Evolutionary conservation across 345 rosid genomes (phyloP).

Genomic region (Citrus reticulata): DNA sequence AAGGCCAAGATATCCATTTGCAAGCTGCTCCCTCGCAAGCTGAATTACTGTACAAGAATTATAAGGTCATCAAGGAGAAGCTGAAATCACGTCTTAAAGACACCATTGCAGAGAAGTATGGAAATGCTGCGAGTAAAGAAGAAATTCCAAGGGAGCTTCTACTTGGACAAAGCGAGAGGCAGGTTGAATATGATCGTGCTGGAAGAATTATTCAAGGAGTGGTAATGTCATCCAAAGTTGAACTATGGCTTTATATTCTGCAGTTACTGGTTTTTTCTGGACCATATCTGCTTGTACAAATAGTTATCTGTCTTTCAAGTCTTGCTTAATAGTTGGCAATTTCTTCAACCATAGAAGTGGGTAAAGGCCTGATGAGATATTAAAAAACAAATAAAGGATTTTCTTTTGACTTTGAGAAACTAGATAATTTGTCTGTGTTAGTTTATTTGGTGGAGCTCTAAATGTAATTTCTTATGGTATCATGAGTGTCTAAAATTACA

Average conservation of each 20-base stretch:
- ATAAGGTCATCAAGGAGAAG: slow-evolving; percentile 46
- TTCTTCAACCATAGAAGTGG: neutral
- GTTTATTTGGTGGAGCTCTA: neutral
- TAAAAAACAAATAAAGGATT: neutral
- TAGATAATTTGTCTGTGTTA: neutral
- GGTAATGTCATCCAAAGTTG: slow-evolving; percentile 21
- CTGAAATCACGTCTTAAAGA: slow-evolving; percentile 45
- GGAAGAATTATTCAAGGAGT: slow-evolving; percentile 66
- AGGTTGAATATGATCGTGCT: slow-evolving; percentile 73
- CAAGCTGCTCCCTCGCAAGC: slow-evolving; percentile 87
- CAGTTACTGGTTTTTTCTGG: no score
- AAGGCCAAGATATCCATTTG: slow-evolving; percentile 69
- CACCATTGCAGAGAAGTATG: slow-evolving; percentile 55
- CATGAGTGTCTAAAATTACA: neutral
- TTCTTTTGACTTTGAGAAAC: neutral
- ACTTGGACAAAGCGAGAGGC: slow-evolving; percentile 70
- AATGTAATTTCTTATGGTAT: neutral
- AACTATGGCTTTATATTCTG: no score
- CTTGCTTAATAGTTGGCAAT: no score
- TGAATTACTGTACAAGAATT: slow-evolving; percentile 55
- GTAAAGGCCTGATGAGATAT: neutral
- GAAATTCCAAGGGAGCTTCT: slow-evolving; percentile 64
- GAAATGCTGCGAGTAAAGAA: slow-evolving; percentile 58
- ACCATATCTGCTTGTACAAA: no score
- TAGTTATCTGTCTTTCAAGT: no score